Base-by-base conservation (phyloP, 805 yeast genomes). In the Ascoidea asiatica region DNA sequence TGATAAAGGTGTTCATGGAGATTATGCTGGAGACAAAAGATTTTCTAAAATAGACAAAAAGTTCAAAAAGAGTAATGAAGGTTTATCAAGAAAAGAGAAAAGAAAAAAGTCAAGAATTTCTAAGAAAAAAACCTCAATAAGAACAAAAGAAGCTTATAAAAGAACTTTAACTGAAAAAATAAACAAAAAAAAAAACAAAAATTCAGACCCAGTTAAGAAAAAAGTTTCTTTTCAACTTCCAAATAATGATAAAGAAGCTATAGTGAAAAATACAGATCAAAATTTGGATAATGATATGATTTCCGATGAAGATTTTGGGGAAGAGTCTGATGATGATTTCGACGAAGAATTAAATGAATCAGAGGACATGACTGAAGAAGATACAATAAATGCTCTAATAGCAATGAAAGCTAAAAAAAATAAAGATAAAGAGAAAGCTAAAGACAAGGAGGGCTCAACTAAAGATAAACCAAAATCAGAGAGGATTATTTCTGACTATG, bases 401-500 rank as follows among this genome's bases (percentile, higher is more conserved):
- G 60, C 57, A 40, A 48, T 47, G 46, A 60, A 54, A 43, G 53
- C 46, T 37, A 54, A 45, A 41, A 56, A 49, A 46, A 52, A 21
- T 18, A 45, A 46, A 21, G 49, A 49, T 38, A 50, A 49, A 39
- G 48, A 46, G 29, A 49, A 43, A n/a, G 46, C 44, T 19, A 38
- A 40, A 21, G 17, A 38, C 19, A 49, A 37, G 43, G 48, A 44
- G 45, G 46, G 44, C 21, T 22, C 46, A 42, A 37, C 48, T 41
- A 37, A 40, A 40, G 18, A 50, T 47, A 37, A 60, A 48, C n/a
- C n/a, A n/a, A 48, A 57, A 53, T 42, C 8, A 29, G 15, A 29
- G 15, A 29, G 35, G 15, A 11, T 29, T 29, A 50, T 53, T 50
- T 60, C 67, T 5, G 65, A 73, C 1, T 67, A 68, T 4, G 79